Percentiles rank a stretch among this genome's conserved stretches.
Evolutionary conservation across 441 rosid genomes (phyloP).

Genomic region (Gossypium schwendimanii): DNA sequence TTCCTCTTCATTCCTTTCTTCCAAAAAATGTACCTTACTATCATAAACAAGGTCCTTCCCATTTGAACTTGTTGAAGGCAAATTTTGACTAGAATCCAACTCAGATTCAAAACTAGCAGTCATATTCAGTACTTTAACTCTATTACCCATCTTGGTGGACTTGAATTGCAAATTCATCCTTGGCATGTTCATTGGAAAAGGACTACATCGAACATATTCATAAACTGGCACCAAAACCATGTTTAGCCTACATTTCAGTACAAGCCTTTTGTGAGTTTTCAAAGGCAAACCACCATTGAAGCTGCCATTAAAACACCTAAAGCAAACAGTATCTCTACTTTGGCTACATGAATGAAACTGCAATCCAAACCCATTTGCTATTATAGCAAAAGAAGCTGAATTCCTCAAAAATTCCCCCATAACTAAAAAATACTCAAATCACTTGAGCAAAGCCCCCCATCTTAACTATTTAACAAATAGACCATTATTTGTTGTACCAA

Average conservation of each 20-base stretch:
- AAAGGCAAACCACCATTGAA: slow-evolving; percentile 18
- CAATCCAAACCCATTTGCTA: slow-evolving; percentile 26
- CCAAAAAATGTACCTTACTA: slow-evolving; percentile 41
- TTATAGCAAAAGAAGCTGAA: slow-evolving; percentile 21
- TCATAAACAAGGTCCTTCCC: slow-evolving; percentile 8
- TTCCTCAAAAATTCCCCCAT: slow-evolving; percentile 37
- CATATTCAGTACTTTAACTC: neutral
- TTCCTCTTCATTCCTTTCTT: slow-evolving; percentile 54
- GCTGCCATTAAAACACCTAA: slow-evolving; percentile 9
- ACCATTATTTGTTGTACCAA: neutral
- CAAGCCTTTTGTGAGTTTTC: slow-evolving; percentile 22
- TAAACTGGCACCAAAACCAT: slow-evolving; percentile 10
- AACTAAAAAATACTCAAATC: slow-evolving; percentile 1
- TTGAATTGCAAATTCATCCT: neutral
- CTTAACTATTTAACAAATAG: neutral
- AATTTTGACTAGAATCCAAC: neutral
- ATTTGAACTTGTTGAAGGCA: slow-evolving; percentile 4
- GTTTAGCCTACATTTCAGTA: slow-evolving; percentile 8
- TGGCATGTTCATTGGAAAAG: slow-evolving; percentile 3
- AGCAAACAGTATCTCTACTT: slow-evolving; percentile 14
- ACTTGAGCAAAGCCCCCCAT: slow-evolving; percentile 8
- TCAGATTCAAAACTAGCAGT: slow-evolving; percentile 16
- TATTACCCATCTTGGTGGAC: slow-evolving; percentile 5
- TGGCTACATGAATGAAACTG: slow-evolving; percentile 13
- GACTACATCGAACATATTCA: slow-evolving; percentile 9